A percentile compares a stretch with the other conserved stretches of the same genome.
phyloP scores from a whole-genome alignment of 768 basidiomycete genomes.

The Gyrodon lividus region DNA sequence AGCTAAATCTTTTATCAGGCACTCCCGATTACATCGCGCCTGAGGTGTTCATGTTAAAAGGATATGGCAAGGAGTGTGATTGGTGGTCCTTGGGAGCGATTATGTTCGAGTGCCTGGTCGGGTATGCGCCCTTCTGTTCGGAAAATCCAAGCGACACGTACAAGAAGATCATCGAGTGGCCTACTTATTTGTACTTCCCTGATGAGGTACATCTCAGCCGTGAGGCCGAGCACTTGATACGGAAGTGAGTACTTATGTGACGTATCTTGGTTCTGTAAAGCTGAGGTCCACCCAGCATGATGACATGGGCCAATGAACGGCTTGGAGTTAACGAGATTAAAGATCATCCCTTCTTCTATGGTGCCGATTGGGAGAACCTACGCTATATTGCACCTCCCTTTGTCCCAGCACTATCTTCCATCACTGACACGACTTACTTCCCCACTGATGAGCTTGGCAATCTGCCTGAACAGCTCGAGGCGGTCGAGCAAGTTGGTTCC shows the following conservation, averaged over 20 bases:
- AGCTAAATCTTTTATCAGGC: slow-evolving; percentile 18
- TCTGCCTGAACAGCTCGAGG: slow-evolving; percentile 57
- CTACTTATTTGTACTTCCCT: slow-evolving; percentile 86
- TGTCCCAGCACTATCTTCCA: slow-evolving; percentile 87
- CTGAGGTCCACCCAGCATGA: slow-evolving; percentile 53
- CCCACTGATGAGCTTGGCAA: slow-evolving; percentile 89
- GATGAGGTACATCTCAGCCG: slow-evolving; percentile 92
- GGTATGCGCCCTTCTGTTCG: slow-evolving; percentile 97
- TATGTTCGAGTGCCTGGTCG: slow-evolving; percentile 98
- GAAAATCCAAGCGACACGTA: slow-evolving; percentile 98
- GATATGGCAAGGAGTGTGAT: slow-evolving; percentile 98
- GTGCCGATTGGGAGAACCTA: slow-evolving; percentile 91
- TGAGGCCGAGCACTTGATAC: slow-evolving; percentile 89
- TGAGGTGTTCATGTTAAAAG: slow-evolving; percentile 95
- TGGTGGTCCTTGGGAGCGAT: slow-evolving; percentile 99
- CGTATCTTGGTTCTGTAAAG: not conserved
- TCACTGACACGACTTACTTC: slow-evolving; percentile 96
- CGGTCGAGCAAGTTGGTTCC: slow-evolving; percentile 59
- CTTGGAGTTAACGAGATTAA: slow-evolving; percentile 86
- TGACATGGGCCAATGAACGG: slow-evolving; percentile 78
- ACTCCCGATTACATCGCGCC: slow-evolving; percentile 78
- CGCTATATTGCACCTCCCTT: slow-evolving; percentile 95
- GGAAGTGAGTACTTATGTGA: slow-evolving; percentile 51
- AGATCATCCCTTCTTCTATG: slow-evolving; percentile 89
- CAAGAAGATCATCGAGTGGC: slow-evolving; percentile 98